Evolutionary conservation across 2,329 filamentous ascomycete genomes (phyloP).

Genomic region (Tetracladium maxilliforme): DNA sequence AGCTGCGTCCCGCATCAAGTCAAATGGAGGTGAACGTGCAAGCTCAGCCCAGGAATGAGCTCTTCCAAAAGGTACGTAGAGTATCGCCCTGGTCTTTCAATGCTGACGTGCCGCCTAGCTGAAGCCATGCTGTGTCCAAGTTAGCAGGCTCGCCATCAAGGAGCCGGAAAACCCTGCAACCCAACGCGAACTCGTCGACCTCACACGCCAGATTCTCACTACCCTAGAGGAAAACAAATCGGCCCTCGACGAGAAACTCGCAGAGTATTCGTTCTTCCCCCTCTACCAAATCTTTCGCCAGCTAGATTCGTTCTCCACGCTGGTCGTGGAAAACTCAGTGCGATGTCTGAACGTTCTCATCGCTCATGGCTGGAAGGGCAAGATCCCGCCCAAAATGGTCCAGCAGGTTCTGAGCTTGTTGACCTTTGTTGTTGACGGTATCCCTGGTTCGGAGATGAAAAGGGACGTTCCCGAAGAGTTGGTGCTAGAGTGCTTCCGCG

Average conservation of each 20-base stretch:
- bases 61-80: slow-evolving; percentile 3
- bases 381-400: slow-evolving; percentile 56
- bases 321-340: slow-evolving; percentile 61
- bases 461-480: slow-evolving; percentile 56
- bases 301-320: slow-evolving; percentile 56
- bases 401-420: slow-evolving; percentile 78
- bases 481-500: slow-evolving; percentile 52
- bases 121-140: slow-evolving; percentile 45
- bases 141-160: slow-evolving; percentile 40
- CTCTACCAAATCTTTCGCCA: slow-evolving; percentile 74
- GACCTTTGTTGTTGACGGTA: slow-evolving; percentile 65
- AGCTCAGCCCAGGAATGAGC: slow-evolving; percentile 2
- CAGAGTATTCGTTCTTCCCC: slow-evolving; percentile 92
- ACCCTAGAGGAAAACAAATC: slow-evolving; percentile 26
- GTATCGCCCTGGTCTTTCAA: neutral
- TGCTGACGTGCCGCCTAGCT: slow-evolving; percentile 24
- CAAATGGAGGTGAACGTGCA: slow-evolving; percentile 1
- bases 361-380: slow-evolving; percentile 61
- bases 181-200: slow-evolving; percentile 26
- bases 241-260: slow-evolving; percentile 63
- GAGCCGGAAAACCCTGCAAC: slow-evolving; percentile 24
- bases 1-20: neutral
- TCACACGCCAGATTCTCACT: slow-evolving; percentile 27
- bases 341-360: slow-evolving; percentile 64
- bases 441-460: slow-evolving; percentile 37